A percentile compares a stretch with the other conserved stretches of the same genome.
Evolutionary conservation across 441 rosid species (phyloP).

Genomic region (Aquilaria agallochum): DNA sequence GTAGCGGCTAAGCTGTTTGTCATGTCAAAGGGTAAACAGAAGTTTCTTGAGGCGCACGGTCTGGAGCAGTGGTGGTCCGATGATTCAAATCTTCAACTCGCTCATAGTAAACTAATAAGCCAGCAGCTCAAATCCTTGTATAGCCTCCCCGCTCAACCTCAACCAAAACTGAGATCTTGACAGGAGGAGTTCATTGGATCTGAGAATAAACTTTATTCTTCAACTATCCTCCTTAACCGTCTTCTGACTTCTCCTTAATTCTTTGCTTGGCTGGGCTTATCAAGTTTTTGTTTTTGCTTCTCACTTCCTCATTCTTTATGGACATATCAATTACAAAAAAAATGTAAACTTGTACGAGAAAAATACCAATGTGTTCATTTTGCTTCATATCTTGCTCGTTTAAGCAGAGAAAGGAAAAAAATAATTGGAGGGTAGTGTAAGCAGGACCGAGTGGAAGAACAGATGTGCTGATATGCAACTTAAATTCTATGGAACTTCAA

Average conservation of each 20-base stretch:
- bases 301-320: too few relatives aligned
- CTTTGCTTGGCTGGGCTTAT: not conserved
- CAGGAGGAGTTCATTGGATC: constrained; percentile 9
- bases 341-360: too few relatives aligned
- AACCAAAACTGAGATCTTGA: constrained; percentile 18
- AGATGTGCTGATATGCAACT: too few relatives aligned
- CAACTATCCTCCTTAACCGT: not conserved
- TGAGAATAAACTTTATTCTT: constrained; percentile 23
- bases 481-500: too few relatives aligned
- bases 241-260: not conserved
- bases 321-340: too few relatives aligned
- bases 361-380: too few relatives aligned
- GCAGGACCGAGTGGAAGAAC: too few relatives aligned
- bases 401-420: too few relatives aligned
- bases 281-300: not conserved
- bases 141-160: constrained; percentile 37
- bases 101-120: constrained; percentile 73
- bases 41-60: constrained; percentile 88
- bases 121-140: constrained; percentile 86
- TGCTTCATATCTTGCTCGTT: too few relatives aligned
- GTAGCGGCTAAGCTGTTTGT: constrained; percentile 83
- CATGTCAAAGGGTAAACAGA: constrained; percentile 83
- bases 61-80: constrained; percentile 98
- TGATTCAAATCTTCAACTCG: constrained; percentile 60
- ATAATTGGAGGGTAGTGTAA: too few relatives aligned